A percentile compares a stretch with the other conserved stretches of the same genome.
Evolutionary conservation across 305 asterid species (phyloP).

Genomic region (Fraxinus floribunda): DNA sequence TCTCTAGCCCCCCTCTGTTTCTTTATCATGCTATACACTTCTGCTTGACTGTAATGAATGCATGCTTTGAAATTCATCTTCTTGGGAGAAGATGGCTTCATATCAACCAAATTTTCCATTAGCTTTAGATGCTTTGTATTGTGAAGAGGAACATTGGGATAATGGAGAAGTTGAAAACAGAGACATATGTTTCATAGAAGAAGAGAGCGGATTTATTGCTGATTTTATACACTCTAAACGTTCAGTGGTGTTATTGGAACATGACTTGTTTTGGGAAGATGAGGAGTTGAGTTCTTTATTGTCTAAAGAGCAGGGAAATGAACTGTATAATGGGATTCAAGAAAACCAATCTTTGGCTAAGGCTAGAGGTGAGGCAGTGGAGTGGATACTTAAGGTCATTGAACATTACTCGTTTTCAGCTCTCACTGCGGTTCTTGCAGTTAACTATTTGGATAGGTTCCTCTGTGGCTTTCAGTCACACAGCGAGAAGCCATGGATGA

Average conservation of each 20-base stretch:
- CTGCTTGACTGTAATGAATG: slow-evolving; percentile 31
- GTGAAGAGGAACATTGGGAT: slow-evolving; percentile 44
- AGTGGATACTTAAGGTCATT: slow-evolving; percentile 62
- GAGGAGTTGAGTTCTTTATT: slow-evolving; percentile 51
- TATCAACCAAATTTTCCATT: slow-evolving; percentile 29
- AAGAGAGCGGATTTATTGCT: slow-evolving; percentile 2
- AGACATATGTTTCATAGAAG: background rate
- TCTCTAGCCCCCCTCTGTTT: slow-evolving; percentile 21
- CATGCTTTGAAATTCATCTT: slow-evolving; percentile 20
- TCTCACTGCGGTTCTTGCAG: slow-evolving; percentile 77
- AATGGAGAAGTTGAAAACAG: background rate
- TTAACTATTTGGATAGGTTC: slow-evolving; percentile 66
- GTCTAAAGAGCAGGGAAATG: slow-evolving; percentile 49
- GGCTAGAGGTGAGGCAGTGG: slow-evolving; percentile 59
- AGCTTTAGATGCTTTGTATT: slow-evolving; percentile 33
- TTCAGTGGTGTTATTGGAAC: slow-evolving; percentile 22
- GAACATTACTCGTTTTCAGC: slow-evolving; percentile 60
- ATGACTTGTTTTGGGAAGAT: slow-evolving; percentile 44
- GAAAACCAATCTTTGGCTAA: slow-evolving; percentile 28
- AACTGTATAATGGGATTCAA: slow-evolving; percentile 20
- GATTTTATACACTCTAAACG: slow-evolving; percentile 1
- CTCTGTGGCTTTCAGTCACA: slow-evolving; percentile 30
- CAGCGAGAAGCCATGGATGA: slow-evolving; percentile 69
- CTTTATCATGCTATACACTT: slow-evolving; percentile 25
- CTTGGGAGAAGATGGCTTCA: slow-evolving; percentile 38